Evolutionary conservation across 2,329 filamentous ascomycete genomes (phyloP).

Genomic region (Ilyonectria destructans): DNA sequence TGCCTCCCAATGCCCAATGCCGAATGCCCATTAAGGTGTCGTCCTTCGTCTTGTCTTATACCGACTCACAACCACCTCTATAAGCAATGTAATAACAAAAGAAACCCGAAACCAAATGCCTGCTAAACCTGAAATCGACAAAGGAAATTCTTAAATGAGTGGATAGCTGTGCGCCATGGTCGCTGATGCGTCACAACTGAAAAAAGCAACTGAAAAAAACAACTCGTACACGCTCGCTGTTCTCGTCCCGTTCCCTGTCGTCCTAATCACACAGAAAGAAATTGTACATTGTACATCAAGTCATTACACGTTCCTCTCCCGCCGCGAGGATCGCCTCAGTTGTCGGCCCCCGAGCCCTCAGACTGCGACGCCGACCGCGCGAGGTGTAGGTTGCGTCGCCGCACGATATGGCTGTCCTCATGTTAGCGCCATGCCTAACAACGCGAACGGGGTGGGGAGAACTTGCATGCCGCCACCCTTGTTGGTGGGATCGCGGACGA

Average conservation of each 20-base stretch:
- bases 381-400: constrained; percentile 32
- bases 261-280: constrained; percentile 23
- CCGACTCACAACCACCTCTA: background rate
- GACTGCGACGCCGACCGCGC: constrained; percentile 32
- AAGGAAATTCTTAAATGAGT: constrained; percentile 1
- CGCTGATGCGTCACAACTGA: background rate
- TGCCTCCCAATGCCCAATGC: background rate
- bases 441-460: background rate
- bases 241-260: background rate
- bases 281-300: constrained; percentile 25
- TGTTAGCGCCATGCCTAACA: constrained; percentile 24
- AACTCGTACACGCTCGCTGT: background rate
- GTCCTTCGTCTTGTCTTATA: background rate
- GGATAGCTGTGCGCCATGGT: background rate
- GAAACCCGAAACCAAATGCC: background rate
- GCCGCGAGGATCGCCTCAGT: background rate
- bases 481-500: constrained; percentile 46
- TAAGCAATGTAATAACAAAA: constrained; percentile 1
- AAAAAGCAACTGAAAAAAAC: too few relatives aligned
- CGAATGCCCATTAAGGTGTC: background rate
- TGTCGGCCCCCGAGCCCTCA: constrained; percentile 31
- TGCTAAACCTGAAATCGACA: background rate
- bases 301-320: constrained; percentile 22
- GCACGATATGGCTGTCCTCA: constrained; percentile 32
- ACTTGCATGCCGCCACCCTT: constrained; percentile 47